Evolutionary conservation across 2,329 filamentous ascomycete species (phyloP).

Genomic region (Ceratocystis papillata): DNA sequence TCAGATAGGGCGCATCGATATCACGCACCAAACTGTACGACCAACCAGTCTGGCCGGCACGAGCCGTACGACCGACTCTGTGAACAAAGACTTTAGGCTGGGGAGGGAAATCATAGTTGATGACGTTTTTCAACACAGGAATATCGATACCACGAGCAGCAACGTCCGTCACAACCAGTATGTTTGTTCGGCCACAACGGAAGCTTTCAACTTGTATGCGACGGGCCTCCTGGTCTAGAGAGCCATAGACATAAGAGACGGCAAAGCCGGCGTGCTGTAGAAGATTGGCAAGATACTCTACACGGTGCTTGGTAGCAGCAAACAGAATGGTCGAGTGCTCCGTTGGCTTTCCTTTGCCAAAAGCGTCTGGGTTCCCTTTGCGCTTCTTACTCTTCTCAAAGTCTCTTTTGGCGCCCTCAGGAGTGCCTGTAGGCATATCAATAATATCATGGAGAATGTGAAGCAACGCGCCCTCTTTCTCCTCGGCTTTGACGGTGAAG

Average conservation of each 20-base stretch:
- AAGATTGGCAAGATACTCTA: conserved; percentile 81
- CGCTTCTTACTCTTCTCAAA: conserved; percentile 53
- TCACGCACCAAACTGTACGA: conserved; percentile 86
- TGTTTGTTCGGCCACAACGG: conserved; percentile 69
- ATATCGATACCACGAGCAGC: conserved; percentile 97
- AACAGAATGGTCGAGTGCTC: conserved; percentile 92
- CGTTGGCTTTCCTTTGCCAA: conserved; percentile 60
- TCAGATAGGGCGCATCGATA: conserved; percentile 77
- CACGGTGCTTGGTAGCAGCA: conserved; percentile 89
- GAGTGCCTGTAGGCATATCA: conserved; percentile 67
- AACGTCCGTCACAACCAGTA: conserved; percentile 92
- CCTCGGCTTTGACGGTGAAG: conserved; percentile 81
- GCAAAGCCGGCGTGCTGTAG: conserved; percentile 73
- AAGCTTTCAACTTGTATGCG: conserved; percentile 89
- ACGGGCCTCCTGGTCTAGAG: conserved; percentile 84
- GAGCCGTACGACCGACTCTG: conserved; percentile 86
- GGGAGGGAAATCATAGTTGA: conserved; percentile 96
- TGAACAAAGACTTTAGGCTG: conserved; percentile 97
- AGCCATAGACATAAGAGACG: conserved; percentile 88
- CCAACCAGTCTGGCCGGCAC: conserved; percentile 88
- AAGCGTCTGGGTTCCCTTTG: conserved; percentile 50
- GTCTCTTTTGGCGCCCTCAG: conserved; percentile 40
- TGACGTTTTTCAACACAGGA: conserved; percentile 86
- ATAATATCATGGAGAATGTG: conserved; percentile 87
- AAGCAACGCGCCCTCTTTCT: conserved; percentile 86